phyloP scores from a whole-genome alignment of 176 grass and related monocot genomes.

The Paspalum vaginatum region DNA sequence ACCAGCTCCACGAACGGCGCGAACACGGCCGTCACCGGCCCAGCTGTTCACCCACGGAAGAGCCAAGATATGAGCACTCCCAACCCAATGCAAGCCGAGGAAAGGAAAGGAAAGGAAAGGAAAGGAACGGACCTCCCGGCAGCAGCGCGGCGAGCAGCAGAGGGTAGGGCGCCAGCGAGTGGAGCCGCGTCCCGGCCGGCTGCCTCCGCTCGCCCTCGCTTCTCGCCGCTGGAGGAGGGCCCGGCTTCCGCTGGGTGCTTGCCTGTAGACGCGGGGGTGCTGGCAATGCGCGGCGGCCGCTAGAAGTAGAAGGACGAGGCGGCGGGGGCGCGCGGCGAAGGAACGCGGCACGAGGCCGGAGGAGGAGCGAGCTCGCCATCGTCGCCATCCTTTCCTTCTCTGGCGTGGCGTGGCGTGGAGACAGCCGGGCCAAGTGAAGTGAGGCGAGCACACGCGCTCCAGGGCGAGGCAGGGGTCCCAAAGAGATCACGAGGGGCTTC shows the following conservation, averaged over 20 bases:
- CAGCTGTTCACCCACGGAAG: slow-evolving; percentile 28
- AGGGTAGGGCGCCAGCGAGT: slow-evolving; percentile 75
- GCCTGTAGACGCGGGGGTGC: not conserved
- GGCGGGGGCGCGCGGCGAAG: not conserved
- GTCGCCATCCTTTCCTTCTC: slow-evolving; percentile 46
- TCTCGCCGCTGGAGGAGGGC: not conserved
- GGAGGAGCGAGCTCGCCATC: slow-evolving; percentile 52
- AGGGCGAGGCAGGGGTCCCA: not conserved
- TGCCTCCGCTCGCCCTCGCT: slow-evolving; percentile 22
- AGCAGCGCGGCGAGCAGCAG: slow-evolving; percentile 68
- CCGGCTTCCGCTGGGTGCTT: not conserved
- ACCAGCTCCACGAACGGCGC: slow-evolving; percentile 82
- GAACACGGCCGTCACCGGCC: slow-evolving; percentile 59
- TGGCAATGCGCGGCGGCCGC: slow-evolving; percentile 28
- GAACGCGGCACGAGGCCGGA: slow-evolving; percentile 34
- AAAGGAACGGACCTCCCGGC: no score
- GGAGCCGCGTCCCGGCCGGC: slow-evolving; percentile 40
- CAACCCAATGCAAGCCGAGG: not conserved
- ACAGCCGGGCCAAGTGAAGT: slow-evolving; percentile 61
- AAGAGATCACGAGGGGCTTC: not conserved
- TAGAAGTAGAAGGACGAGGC: not conserved
- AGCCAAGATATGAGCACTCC: not conserved
- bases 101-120: no score
- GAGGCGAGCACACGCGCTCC: slow-evolving; percentile 27
- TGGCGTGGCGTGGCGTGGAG: no score